Evolutionary conservation across 495 filamentous ascomycete species (phyloP).

Genomic region (Hypoxylon lienhwacheense): DNA sequence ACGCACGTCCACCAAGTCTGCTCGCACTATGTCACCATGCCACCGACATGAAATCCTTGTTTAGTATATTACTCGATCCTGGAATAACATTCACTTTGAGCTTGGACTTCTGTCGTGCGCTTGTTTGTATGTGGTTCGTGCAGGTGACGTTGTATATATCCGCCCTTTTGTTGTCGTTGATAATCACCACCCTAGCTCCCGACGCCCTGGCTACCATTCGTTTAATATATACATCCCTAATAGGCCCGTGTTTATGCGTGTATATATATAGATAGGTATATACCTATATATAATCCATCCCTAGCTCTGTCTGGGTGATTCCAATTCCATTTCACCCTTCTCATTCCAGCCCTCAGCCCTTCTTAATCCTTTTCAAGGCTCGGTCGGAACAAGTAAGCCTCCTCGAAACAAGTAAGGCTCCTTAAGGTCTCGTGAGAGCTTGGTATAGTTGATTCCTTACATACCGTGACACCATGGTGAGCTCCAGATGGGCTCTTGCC

Average conservation of each 20-base stretch:
- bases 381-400: too few relatives aligned
- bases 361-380: too few relatives aligned
- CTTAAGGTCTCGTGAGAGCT: constrained; percentile 7
- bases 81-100: constrained; percentile 1
- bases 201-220: too few relatives aligned
- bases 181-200: constrained; percentile 4
- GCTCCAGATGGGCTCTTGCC: constrained; percentile 16
- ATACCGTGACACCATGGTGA: constrained; percentile 26
- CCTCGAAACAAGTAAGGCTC: constrained; percentile 5
- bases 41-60: constrained; percentile 27
- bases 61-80: constrained; percentile 3
- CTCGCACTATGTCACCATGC: neutral
- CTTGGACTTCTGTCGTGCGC: neutral
- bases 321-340: constrained; percentile 2
- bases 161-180: constrained; percentile 11
- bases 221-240: too few relatives aligned
- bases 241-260: too few relatives aligned
- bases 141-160: constrained; percentile 18
- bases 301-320: neutral
- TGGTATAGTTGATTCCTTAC: constrained; percentile 5
- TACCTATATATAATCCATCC: too few relatives aligned
- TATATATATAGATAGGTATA: too few relatives aligned
- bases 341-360: constrained; percentile 13
- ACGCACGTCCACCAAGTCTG: neutral
- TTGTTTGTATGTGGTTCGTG: constrained; percentile 11